Percentiles rank a stretch among this genome's conserved stretches.
Conservation (phyloP, 169 alveolate species). For the Plasmodium chabaudi region DNA sequence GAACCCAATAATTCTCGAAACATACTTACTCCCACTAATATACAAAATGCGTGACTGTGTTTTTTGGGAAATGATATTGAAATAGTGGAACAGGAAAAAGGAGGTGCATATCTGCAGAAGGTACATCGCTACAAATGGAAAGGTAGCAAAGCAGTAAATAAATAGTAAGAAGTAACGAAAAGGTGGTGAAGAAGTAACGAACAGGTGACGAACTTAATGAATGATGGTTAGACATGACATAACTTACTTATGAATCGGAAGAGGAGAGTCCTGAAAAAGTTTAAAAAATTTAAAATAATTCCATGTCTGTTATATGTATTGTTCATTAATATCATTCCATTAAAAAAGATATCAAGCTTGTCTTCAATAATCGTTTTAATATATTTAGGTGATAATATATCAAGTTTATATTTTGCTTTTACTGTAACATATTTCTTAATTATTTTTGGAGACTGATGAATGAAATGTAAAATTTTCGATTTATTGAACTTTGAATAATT, state of each 20-base stretch:
- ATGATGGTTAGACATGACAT: too few species aligned
- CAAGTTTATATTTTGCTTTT: background rate
- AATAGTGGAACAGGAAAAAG: constrained; percentile 42
- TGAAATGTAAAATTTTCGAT: constrained; percentile 14
- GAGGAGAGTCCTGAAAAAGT: constrained; percentile 28
- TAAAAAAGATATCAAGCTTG: background rate
- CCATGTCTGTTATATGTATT: constrained; percentile 14
- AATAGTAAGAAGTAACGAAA: background rate
- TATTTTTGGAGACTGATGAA: constrained; percentile 23
- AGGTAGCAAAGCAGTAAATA: background rate
- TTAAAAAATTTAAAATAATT: background rate
- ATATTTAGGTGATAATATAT: constrained; percentile 6
- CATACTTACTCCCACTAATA: constrained; percentile 44
- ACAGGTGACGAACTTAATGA: background rate
- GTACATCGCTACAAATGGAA: constrained; percentile 23
- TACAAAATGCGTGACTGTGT: constrained; percentile 27
- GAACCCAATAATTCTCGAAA: constrained; percentile 41
- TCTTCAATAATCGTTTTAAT: background rate
- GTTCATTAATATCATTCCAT: background rate
- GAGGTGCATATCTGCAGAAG: constrained; percentile 19
- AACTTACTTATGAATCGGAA: constrained; percentile 21
- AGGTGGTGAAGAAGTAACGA: background rate
- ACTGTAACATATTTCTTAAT: constrained; percentile 24
- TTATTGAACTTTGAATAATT: constrained; percentile 4
- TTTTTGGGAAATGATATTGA: constrained; percentile 52